Evolutionary conservation across 1,139 yeast species (phyloP), one percentile per base, ranked within the genome.

Genomic region (Hanseniaspora sp.): DNA sequence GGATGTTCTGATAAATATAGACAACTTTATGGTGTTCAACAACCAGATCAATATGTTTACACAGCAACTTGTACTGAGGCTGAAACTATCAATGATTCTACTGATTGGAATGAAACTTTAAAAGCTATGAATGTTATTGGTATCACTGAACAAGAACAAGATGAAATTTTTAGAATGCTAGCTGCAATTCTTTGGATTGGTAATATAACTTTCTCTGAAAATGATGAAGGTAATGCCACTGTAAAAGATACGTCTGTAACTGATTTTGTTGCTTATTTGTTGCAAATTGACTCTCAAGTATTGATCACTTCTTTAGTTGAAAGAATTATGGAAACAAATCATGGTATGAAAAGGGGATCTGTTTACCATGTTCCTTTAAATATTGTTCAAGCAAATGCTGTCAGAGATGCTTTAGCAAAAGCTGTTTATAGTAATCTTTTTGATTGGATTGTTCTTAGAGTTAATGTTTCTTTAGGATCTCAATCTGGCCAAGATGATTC

Each of bases 391-490:
- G 98, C 98, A 0, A 80, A 83, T 6, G 95, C 98, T 1, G 96
- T 88, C 11, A 79, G 95, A 61, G 97, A 94, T 69, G 96, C 96
- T 1, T 74, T 94, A 55, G 96, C 98, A 3, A 94, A 90, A 69
- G 97, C 95, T 4, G 77, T 94, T 51, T 94, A 94, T 72, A 87
- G 82, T 67, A 90, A 90, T 63, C 72, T 94, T 56, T 94, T 94
- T 64, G 97, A 94, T 57, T 90, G 98, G 97, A 88, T 94, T 63
- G 97, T 94, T n/a, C 87, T 77, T 56, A 80, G 98, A 66, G 95
- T 94, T 48, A 94, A 94, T 67, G 70, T 74, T 52, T 86, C 96
- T 0, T 71, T 83, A 60, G 74, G 74, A 46, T 71, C 77, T 9
- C 69, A 74, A 47, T 70, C 72, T 18, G 72, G 74, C 23, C 78